Percentiles rank a stretch among this genome's conserved stretches.
phyloP scores from a whole-genome alignment of 441 rosid genomes.

The Adansonia madagascariensis region DNA sequence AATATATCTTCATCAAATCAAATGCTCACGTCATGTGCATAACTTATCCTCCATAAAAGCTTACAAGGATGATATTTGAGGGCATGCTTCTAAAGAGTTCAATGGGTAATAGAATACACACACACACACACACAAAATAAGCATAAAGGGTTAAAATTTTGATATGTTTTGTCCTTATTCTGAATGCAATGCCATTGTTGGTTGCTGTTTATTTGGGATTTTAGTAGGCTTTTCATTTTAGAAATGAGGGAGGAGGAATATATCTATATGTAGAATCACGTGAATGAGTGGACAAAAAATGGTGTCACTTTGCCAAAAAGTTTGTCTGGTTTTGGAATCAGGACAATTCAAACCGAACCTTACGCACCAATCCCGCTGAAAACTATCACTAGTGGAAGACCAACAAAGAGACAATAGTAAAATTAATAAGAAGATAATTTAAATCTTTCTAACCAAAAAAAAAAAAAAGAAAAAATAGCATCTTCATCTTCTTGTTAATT shows the following conservation, averaged over 20 bases:
- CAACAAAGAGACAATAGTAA: neutral
- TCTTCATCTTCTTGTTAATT: neutral
- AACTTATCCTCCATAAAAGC: neutral
- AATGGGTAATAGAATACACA: neutral
- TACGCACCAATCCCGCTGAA: neutral
- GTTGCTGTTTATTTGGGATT: neutral
- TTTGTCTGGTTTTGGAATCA: constrained; percentile 8
- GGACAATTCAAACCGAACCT: neutral
- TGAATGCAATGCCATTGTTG: neutral
- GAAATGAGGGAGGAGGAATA: neutral
- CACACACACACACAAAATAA: neutral
- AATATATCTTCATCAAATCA: neutral
- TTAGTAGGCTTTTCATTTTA: neutral
- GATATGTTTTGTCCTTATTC: neutral
- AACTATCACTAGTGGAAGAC: constrained; percentile 12
- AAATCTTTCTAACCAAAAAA: neutral
- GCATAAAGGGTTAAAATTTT: neutral
- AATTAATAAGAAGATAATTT: neutral
- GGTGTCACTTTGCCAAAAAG: neutral
- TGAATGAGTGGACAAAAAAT: constrained; percentile 10
- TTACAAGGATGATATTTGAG: neutral
- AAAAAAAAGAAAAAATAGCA: neutral
- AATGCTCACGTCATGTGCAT: neutral
- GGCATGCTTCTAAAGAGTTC: neutral
- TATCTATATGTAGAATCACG: constrained; percentile 19